phyloP scores from a whole-genome alignment of 768 basidiomycete species.

The Mycena floridula region DNA sequence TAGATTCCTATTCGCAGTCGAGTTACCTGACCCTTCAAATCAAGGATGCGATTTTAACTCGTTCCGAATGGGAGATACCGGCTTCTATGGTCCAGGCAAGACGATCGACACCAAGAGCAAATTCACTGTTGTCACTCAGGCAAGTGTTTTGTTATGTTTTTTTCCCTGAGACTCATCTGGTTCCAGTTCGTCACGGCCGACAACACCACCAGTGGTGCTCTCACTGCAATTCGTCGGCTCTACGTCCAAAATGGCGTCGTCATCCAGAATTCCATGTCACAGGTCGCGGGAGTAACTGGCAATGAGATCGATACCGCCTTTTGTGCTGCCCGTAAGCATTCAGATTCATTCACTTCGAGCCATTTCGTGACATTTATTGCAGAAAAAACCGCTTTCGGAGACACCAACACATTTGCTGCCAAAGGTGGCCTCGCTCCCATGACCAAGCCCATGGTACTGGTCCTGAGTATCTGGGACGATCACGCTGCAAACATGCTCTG shows the following conservation, averaged over 20 bases:
- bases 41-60: slow-evolving; percentile 47
- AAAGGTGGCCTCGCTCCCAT: slow-evolving; percentile 25
- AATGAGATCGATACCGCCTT: too few species aligned
- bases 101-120: slow-evolving; percentile 33
- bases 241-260: slow-evolving; percentile 38
- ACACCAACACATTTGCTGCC: slow-evolving; percentile 27
- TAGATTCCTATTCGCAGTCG: too few species aligned
- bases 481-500: slow-evolving; percentile 5
- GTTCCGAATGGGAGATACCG: slow-evolving; percentile 35
- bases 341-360: neutral
- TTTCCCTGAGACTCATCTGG: too few species aligned
- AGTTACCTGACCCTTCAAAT: too few species aligned
- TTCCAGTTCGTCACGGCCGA: slow-evolving; percentile 35
- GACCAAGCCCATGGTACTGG: slow-evolving; percentile 23
- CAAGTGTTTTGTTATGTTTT: too few species aligned
- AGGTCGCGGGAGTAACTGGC: slow-evolving; percentile 25
- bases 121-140: slow-evolving; percentile 39
- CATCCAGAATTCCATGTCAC: slow-evolving; percentile 31
- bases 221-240: slow-evolving; percentile 35
- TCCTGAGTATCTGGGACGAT: slow-evolving; percentile 28
- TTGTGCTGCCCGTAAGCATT: slow-evolving; percentile 18
- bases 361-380: slow-evolving; percentile 29
- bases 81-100: slow-evolving; percentile 32
- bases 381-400: slow-evolving; percentile 27
- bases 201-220: slow-evolving; percentile 27